Conservation (phyloP, 2,329 filamentous ascomycete species). For the Polytolypa hystricis region DNA sequence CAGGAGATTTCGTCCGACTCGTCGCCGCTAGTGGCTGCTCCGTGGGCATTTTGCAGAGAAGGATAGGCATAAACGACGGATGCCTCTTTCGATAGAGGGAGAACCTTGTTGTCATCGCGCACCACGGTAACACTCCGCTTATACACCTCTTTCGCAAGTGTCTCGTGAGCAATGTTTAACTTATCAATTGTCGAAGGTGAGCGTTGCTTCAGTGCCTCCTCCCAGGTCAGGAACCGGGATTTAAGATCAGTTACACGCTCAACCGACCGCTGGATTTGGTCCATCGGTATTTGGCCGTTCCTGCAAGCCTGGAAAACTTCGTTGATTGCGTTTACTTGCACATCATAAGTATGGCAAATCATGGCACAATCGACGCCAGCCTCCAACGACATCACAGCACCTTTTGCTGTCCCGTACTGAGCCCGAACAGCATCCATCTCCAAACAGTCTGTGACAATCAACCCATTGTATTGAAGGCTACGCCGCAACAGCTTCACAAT, state of each 20-base stretch:
- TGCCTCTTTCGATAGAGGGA: conserved; percentile 22
- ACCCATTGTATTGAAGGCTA: conserved; percentile 34
- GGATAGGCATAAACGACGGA: conserved; percentile 30
- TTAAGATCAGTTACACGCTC: conserved; percentile 28
- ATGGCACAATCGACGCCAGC: conserved; percentile 36
- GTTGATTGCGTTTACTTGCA: conserved; percentile 32
- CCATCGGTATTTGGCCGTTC: conserved; percentile 22
- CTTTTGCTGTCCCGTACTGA: conserved; percentile 31
- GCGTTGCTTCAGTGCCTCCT: conserved; percentile 16
- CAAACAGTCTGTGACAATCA: conserved; percentile 36
- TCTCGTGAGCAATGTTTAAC: conserved; percentile 18
- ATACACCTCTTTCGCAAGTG: conserved; percentile 26
- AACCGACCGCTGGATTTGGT: conserved; percentile 25
- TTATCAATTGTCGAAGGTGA: conserved; percentile 12
- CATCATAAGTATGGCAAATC: conserved; percentile 35
- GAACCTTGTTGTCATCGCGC: conserved; percentile 18
- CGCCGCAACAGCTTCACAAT: conserved; percentile 29
- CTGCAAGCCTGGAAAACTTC: conserved; percentile 27
- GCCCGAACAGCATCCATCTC: conserved; percentile 35
- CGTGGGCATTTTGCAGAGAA: conserved; percentile 21
- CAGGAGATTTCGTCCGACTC: conserved; percentile 23
- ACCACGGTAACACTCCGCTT: conserved; percentile 32
- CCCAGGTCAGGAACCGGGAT: conserved; percentile 24
- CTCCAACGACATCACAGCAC: conserved; percentile 30
- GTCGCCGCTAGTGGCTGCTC: conserved; percentile 30